Evolutionary conservation across 345 rosid genomes (phyloP).

Genomic region (Syzygium aromaticum): DNA sequence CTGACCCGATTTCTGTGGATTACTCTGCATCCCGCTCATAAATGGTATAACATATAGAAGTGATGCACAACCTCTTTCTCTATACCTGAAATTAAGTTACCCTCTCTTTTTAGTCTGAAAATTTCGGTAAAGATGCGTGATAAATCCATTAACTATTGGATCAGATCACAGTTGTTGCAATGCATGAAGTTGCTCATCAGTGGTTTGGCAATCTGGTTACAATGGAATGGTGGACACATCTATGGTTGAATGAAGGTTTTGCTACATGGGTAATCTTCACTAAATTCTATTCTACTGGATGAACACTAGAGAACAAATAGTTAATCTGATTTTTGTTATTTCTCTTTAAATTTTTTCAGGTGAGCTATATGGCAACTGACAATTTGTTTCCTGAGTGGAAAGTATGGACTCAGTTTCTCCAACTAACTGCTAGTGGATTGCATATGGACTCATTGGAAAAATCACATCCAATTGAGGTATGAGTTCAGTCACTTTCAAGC

Average conservation of each 20-base stretch:
- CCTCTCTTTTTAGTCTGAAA: neutral
- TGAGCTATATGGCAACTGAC: slow-evolving; percentile 29
- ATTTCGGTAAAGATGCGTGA: neutral
- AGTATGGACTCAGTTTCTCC: slow-evolving; percentile 34
- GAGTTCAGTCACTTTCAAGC: neutral
- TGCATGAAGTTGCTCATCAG: slow-evolving; percentile 40
- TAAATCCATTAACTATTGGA: neutral
- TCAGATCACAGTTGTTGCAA: slow-evolving; percentile 23
- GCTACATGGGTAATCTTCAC: slow-evolving; percentile 32
- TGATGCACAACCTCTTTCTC: neutral
- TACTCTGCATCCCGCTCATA: neutral
- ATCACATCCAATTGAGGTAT: slow-evolving; percentile 40
- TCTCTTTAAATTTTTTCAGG: slow-evolving; percentile 8
- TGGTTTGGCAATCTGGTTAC: slow-evolving; percentile 54
- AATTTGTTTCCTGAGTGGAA: slow-evolving; percentile 35
- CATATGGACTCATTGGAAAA: slow-evolving; percentile 14
- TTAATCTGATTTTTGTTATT: neutral
- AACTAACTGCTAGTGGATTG: slow-evolving; percentile 12
- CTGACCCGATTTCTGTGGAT: neutral
- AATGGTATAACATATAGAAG: neutral
- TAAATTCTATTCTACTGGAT: neutral
- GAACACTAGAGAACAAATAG: neutral
- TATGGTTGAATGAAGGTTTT: slow-evolving; percentile 25
- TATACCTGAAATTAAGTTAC: neutral
- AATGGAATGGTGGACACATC: slow-evolving; percentile 44